Conservation (phyloP, 805 yeast genomes). For the Cephaloascus albidus region DNA sequence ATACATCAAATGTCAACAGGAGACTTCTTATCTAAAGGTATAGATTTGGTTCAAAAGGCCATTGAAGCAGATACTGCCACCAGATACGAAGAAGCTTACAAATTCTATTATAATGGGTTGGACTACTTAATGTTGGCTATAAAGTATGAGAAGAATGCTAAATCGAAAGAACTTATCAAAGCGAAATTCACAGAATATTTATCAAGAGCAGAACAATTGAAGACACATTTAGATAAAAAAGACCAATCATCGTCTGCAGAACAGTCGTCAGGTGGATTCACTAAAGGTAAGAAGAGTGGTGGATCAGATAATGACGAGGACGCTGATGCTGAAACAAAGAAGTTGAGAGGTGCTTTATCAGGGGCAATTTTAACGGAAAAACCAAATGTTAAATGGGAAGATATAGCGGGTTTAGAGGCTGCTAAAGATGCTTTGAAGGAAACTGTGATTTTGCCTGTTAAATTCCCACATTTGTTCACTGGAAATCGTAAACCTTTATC, state of each 20-base stretch:
- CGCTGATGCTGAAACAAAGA: constrained; percentile 77
- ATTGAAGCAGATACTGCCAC: constrained; percentile 90
- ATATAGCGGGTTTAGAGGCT: constrained; percentile 89
- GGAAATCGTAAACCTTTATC: constrained; percentile 91
- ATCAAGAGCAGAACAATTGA: constrained; percentile 87
- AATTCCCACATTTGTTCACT: constrained; percentile 89
- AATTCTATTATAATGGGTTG: constrained; percentile 82
- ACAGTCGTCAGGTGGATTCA: constrained; percentile 45
- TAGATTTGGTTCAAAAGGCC: constrained; percentile 88
- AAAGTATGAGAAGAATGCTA: constrained; percentile 84
- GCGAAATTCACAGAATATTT: constrained; percentile 87
- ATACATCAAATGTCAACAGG: constrained; percentile 23
- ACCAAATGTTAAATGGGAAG: constrained; percentile 91
- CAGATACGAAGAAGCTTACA: constrained; percentile 88
- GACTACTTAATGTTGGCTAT: constrained; percentile 94
- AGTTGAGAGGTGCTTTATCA: constrained; percentile 81
- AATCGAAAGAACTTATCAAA: constrained; percentile 80
- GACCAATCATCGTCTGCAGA: constrained; percentile 28
- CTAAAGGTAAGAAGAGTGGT: constrained; percentile 40
- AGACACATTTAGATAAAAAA: constrained; percentile 73
- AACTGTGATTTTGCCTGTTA: constrained; percentile 93
- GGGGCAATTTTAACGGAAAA: constrained; percentile 87
- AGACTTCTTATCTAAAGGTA: constrained; percentile 90
- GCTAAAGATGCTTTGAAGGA: constrained; percentile 97
- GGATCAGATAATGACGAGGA: constrained; percentile 51